Percentiles rank a stretch among this genome's conserved stretches.
Evolutionary conservation across 371 early-diverging fungal genomes (phyloP).

Genomic region (Rhizopus delemar): DNA sequence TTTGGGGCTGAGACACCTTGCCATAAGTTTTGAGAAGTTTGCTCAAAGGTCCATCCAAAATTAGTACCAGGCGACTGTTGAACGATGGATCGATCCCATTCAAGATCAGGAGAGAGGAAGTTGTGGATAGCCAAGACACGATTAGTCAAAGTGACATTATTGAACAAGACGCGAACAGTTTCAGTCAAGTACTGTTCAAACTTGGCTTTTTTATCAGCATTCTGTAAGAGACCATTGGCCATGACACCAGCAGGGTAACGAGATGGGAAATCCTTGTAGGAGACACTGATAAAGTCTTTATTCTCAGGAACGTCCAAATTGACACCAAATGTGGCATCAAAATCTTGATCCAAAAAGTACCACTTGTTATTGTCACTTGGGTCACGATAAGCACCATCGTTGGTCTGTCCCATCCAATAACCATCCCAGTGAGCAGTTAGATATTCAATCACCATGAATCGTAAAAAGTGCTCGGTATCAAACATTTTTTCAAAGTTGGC

Average conservation of each 20-base stretch:
- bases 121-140: slow-evolving; percentile 53
- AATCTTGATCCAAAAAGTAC: slow-evolving; percentile 55
- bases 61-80: slow-evolving; percentile 59
- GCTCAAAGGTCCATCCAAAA: slow-evolving; percentile 50
- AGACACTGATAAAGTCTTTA: slow-evolving; percentile 30
- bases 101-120: slow-evolving; percentile 52
- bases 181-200: slow-evolving; percentile 56
- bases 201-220: slow-evolving; percentile 36
- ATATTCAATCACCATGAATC: slow-evolving; percentile 64
- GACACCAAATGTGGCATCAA: slow-evolving; percentile 61
- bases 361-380: slow-evolving; percentile 43
- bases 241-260: slow-evolving; percentile 45
- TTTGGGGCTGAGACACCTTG: slow-evolving; percentile 36
- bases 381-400: slow-evolving; percentile 59
- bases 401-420: slow-evolving; percentile 60
- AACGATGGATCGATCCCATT: slow-evolving; percentile 53
- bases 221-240: slow-evolving; percentile 57
- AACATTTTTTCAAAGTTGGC: slow-evolving; percentile 39
- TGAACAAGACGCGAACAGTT: slow-evolving; percentile 53
- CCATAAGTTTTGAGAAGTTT: slow-evolving; percentile 48
- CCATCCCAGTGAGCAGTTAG: slow-evolving; percentile 59
- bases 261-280: slow-evolving; percentile 46
- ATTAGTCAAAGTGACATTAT: slow-evolving; percentile 52
- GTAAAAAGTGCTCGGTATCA: slow-evolving; percentile 51
- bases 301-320: slow-evolving; percentile 39